Evolutionary conservation across 345 rosid genomes (phyloP).

Genomic region (Alliaria petiolata): DNA sequence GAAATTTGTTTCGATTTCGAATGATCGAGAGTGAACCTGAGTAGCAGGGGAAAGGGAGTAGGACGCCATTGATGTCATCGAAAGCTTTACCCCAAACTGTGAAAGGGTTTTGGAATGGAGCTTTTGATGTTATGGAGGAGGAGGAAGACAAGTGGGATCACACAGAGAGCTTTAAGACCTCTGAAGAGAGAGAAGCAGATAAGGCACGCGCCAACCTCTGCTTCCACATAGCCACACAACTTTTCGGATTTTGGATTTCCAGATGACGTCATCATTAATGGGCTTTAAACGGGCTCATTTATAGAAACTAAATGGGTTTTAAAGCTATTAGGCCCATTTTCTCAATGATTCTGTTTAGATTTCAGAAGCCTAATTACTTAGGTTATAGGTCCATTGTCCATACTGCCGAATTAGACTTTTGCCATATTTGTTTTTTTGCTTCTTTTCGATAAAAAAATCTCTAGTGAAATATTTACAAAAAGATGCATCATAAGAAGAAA

Average conservation of each 20-base stretch:
- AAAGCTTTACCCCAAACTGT: not conserved
- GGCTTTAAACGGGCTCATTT: not conserved
- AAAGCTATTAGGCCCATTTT: not conserved
- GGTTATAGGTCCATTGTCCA: not conserved
- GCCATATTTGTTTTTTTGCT: not conserved
- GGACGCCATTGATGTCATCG: constrained; percentile 57
- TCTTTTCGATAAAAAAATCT: no score
- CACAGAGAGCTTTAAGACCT: constrained; percentile 35
- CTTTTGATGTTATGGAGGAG: constrained; percentile 23
- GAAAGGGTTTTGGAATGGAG: not conserved
- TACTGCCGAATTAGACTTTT: not conserved
- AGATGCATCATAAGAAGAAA: no score
- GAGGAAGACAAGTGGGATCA: constrained; percentile 27
- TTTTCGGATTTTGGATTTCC: constrained; percentile 25
- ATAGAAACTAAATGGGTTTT: not conserved
- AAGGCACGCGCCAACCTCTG: constrained; percentile 35
- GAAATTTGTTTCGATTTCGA: not conserved
- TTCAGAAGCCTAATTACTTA: no score
- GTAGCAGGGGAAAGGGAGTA: constrained; percentile 60
- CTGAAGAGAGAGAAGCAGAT: constrained; percentile 38
- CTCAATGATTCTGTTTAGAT: not conserved
- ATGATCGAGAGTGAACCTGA: constrained; percentile 47
- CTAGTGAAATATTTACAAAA: no score
- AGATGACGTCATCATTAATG: not conserved
- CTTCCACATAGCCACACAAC: constrained; percentile 45